Evolutionary conservation across 2,329 filamentous ascomycete genomes (phyloP), one percentile per base, ranked within the genome.

Genomic region (Cladophialophora yegresii): DNA sequence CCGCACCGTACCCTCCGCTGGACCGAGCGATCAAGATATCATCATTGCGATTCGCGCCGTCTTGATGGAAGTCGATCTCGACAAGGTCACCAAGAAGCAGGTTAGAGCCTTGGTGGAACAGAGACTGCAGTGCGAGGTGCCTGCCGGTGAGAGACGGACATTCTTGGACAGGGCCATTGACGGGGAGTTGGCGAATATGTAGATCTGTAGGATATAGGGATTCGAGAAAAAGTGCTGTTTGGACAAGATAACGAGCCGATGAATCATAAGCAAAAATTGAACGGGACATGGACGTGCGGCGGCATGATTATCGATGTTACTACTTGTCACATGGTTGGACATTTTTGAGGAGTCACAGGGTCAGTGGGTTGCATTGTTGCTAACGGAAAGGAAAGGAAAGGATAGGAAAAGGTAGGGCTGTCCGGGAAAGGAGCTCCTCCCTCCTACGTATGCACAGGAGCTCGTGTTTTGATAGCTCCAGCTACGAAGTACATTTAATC

Each of bases 11-110:
- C 76, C 74, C 3, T 71, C 75, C 67, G 81, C 80, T 26, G 92
- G 91, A 0, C 90, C 92, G 0, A 91, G 89, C 69, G 93, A 98
- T 72, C 82, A 81, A 53, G 84, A 87, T 66, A 97, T 99, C 69
- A 84, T 91, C 20, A 90, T 96, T 66, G 90, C 91, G 1, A 93
- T 98, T 67, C 89, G 92, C 73, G 82, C 84, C 57, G 95, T 95
- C 71, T 82, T 99, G 67, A 80, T 83, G 16, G 93, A 97, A 73
- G 92, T 97, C 0, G 93, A 99, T 76, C 83, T 99, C 49, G 95
- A 99, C 76, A 93, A 85, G n/a, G 91, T 98, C 54, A 99, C 95
- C 6, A 99, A 98, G 87, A 99, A 99, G 81, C 93, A 98, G 80
- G 89, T 95, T 62, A 85, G 91, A 57, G 93, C 91, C 3, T 84